Percentiles rank a stretch among this genome's conserved stretches.
Conservation (phyloP, 768 basidiomycete genomes). For the Leccinum olivaceopallidum region DNA sequence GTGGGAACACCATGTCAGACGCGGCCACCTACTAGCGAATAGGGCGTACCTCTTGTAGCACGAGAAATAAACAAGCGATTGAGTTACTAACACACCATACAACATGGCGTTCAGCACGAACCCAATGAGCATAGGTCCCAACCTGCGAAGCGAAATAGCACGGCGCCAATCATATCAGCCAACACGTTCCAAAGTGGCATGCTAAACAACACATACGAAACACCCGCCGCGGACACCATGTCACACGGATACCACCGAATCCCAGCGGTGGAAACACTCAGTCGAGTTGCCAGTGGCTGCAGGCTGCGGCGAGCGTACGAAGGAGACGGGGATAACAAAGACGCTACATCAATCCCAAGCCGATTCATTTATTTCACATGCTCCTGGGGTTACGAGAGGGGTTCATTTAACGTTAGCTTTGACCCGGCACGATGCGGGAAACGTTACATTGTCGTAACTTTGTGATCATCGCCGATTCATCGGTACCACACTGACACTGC, state of each 20-base stretch:
- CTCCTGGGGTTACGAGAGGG: conserved; percentile 15
- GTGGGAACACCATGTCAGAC: neutral
- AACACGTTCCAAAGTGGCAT: neutral
- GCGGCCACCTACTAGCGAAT: neutral
- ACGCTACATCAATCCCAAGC: neutral
- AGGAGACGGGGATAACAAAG: conserved; percentile 9
- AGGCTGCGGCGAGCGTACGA: neutral
- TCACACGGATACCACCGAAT: conserved; percentile 10
- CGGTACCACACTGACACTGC: neutral
- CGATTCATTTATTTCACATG: conserved; percentile 13
- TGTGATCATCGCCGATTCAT: neutral
- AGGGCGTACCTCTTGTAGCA: conserved; percentile 28
- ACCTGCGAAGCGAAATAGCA: conserved; percentile 16
- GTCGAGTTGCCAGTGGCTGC: conserved; percentile 5
- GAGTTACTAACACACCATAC: conserved; percentile 36
- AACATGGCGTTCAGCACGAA: conserved; percentile 36
- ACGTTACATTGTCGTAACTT: neutral
- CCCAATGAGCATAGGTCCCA: conserved; percentile 39
- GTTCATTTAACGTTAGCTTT: conserved; percentile 24
- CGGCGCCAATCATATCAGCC: neutral
- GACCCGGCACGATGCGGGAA: neutral
- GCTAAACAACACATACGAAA: conserved; percentile 20
- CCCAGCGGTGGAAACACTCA: conserved; percentile 4
- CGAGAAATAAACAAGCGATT: conserved; percentile 34
- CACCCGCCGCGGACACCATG: conserved; percentile 24